These are phyloP conservation scores for Deuterostichococcus epilithicus DNA, from an alignment of 139 green algal species.

Conservation along the genomic window DNA sequence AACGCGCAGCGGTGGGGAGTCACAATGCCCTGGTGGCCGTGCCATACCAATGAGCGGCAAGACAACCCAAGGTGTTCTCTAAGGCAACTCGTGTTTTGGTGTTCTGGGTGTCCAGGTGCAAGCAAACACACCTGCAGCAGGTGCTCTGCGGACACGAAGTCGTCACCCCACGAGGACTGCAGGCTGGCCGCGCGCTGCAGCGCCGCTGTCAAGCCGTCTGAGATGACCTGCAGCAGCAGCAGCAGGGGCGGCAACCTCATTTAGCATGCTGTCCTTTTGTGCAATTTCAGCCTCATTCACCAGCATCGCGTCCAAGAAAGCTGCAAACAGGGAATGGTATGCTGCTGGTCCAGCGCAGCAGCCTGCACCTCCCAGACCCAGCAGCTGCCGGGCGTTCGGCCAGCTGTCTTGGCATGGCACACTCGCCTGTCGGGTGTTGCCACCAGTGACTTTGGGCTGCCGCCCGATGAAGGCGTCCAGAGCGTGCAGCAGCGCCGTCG, in stretches of 20 bases:
- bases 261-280: too few relatives aligned
- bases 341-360: too few relatives aligned
- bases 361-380: slow-evolving; percentile 54
- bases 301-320: too few relatives aligned
- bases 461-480: slow-evolving; percentile 57
- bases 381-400: slow-evolving; percentile 34
- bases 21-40: too few relatives aligned
- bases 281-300: too few relatives aligned
- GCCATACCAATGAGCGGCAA: too few relatives aligned
- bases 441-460: slow-evolving; percentile 59
- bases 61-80: too few relatives aligned
- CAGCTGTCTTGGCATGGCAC: too few relatives aligned
- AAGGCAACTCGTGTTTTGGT: too few relatives aligned
- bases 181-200: slow-evolving; percentile 59
- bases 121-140: slow-evolving; percentile 64
- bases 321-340: too few relatives aligned
- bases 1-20: too few relatives aligned
- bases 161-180: slow-evolving; percentile 55
- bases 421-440: slow-evolving; percentile 23
- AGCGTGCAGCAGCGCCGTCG: slow-evolving; percentile 51
- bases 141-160: slow-evolving; percentile 82
- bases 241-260: slow-evolving; percentile 17
- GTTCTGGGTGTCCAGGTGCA: too few relatives aligned
- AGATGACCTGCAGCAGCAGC: slow-evolving; percentile 45
- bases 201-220: slow-evolving; percentile 68